Evolutionary conservation across 169 alveolate genomes (phyloP).

Genomic region (Cryptosporidium sp.): DNA sequence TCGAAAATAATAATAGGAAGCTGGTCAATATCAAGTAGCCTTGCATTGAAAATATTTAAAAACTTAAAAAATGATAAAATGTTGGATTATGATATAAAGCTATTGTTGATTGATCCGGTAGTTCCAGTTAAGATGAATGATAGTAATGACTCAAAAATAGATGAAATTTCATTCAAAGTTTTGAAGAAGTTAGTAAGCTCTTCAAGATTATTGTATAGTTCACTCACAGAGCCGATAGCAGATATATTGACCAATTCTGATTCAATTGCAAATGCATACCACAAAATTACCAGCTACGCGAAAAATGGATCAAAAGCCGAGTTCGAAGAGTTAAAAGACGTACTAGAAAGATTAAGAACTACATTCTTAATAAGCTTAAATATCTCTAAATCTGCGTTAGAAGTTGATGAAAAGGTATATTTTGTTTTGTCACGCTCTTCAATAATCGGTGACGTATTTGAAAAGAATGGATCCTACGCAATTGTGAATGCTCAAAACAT

Average conservation of each 20-base stretch:
- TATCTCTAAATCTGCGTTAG: background rate
- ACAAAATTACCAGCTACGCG: background rate
- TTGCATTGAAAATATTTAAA: conserved; percentile 11
- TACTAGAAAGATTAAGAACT: conserved; percentile 22
- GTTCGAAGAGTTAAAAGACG: conserved; percentile 13
- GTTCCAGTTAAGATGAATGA: conserved; percentile 1
- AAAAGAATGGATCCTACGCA: conserved; percentile 26
- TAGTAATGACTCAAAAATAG: background rate
- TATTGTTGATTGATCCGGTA: conserved; percentile 47
- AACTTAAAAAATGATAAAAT: background rate
- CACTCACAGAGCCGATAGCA: background rate
- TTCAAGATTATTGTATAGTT: background rate
- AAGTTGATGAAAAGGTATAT: conserved; percentile 14
- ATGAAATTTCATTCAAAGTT: conserved; percentile 29
- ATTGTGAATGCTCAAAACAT: conserved; percentile 50
- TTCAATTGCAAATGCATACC: conserved; percentile 5
- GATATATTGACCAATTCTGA: conserved; percentile 7
- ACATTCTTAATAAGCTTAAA: conserved; percentile 8
- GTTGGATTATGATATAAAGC: background rate
- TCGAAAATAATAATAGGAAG: conserved; percentile 22
- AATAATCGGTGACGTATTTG: conserved; percentile 10
- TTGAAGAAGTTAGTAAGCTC: conserved; percentile 11
- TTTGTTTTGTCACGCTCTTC: conserved; percentile 52
- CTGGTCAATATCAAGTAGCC: conserved; percentile 55
- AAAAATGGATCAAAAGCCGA: background rate